Percentiles rank a stretch among this genome's conserved stretches.
phyloP scores from a whole-genome alignment of 208 protist genomes.

The Trypanosoma cruzi region DNA sequence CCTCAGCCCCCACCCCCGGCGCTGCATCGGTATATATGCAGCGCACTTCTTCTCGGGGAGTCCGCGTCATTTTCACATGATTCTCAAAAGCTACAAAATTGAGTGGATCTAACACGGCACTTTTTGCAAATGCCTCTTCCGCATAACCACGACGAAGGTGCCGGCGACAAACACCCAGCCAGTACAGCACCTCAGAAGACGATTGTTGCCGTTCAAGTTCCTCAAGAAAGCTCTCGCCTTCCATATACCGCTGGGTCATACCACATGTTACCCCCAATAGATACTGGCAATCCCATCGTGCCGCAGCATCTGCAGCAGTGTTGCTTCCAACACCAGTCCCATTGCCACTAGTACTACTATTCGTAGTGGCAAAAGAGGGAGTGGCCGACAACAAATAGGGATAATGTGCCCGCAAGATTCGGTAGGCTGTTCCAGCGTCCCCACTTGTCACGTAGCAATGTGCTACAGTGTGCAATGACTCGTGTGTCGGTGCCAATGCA shows the following conservation, averaged over 20 bases:
- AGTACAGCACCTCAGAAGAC: conserved; percentile 50
- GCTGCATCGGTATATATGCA: conserved; percentile 19
- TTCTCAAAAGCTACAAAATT: conserved; percentile 59
- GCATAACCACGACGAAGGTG: conserved; percentile 27
- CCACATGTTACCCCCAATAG: conserved; percentile 76
- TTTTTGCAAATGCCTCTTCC: conserved; percentile 30
- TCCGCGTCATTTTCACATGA: conserved; percentile 30
- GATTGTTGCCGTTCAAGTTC: conserved; percentile 37
- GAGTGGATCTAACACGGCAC: conserved; percentile 41
- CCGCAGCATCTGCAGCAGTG: conserved; percentile 40
- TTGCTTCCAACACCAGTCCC: conserved; percentile 14
- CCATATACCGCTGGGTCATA: conserved; percentile 58
- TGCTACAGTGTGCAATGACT: conserved; percentile 70
- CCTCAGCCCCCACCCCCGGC: neutral
- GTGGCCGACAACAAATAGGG: conserved; percentile 39
- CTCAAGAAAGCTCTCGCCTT: conserved; percentile 54
- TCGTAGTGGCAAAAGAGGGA: conserved; percentile 11
- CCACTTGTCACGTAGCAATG: conserved; percentile 64
- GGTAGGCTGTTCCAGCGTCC: conserved; percentile 51
- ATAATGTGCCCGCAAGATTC: conserved; percentile 63
- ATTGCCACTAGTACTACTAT: neutral
- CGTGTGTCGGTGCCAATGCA: conserved; percentile 49
- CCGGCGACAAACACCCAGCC: conserved; percentile 57
- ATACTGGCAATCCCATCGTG: conserved; percentile 80
- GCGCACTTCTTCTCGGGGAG: conserved; percentile 22